Conservation (phyloP, 371 early-diverging fungal genomes). For the Gilbertella persicaria region DNA sequence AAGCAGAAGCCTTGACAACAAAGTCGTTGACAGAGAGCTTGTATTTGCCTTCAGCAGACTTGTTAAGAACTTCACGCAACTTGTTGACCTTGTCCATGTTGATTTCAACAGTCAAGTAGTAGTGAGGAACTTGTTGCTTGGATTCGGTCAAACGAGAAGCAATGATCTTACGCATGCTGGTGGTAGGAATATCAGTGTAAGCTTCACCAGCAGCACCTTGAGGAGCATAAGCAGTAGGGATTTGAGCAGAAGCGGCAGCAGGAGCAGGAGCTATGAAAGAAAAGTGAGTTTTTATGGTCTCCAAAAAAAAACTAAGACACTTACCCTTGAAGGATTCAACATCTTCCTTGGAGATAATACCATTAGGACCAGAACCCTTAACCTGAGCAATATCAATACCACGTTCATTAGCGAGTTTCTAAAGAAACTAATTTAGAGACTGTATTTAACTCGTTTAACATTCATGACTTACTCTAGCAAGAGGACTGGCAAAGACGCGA, state of each 20-base stretch:
- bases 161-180: constrained; percentile 94
- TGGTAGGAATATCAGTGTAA: constrained; percentile 81
- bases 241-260: constrained; percentile 40
- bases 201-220: constrained; percentile 58
- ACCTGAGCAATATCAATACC: constrained; percentile 77
- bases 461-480: constrained; percentile 73
- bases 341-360: constrained; percentile 92
- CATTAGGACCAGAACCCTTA: constrained; percentile 89
- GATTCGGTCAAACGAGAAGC: constrained; percentile 84
- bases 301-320: background rate
- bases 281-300: background rate
- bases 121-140: constrained; percentile 93
- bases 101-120: constrained; percentile 90
- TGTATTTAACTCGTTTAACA: too few species aligned
- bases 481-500: constrained; percentile 73
- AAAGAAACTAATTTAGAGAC: constrained; percentile 21
- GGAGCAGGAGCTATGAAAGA: constrained; percentile 29
- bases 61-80: constrained; percentile 91
- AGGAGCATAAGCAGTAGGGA: constrained; percentile 52
- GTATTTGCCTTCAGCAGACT: constrained; percentile 82
- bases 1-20: constrained; percentile 93
- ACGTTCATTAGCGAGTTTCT: constrained; percentile 85
- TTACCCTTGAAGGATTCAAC: constrained; percentile 71
- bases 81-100: constrained; percentile 85
- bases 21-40: constrained; percentile 99